These are phyloP conservation scores for Gypsophila paniculata DNA, from an alignment of 179 eudicot species.

Conservation along the genomic window DNA sequence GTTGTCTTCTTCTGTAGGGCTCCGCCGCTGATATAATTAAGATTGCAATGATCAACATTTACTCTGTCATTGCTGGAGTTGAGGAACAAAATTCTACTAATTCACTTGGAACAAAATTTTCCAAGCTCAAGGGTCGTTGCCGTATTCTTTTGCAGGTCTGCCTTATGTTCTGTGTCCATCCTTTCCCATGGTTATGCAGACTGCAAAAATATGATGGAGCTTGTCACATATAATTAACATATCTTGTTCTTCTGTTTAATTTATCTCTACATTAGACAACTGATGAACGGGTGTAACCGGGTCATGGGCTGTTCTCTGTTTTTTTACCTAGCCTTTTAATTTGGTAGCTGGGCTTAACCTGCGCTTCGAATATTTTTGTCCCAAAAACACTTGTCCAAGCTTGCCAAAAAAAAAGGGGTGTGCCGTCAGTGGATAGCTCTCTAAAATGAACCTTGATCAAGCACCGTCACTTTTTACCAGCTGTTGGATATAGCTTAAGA, in stretches of 20 bases:
- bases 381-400: not conserved
- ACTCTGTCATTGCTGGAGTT: conserved; percentile 54
- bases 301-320: no score
- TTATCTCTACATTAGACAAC: not conserved
- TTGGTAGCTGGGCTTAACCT: no score
- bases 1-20: conserved; percentile 42
- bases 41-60: conserved; percentile 80
- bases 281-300: no score
- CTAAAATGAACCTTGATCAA: not conserved
- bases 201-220: not conserved
- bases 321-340: no score
- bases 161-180: conserved; percentile 5
- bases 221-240: not conserved
- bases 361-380: not conserved
- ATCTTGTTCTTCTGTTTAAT: not conserved
- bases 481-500: conserved; percentile 2
- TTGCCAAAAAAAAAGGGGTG: not conserved
- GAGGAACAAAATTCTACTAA: conserved; percentile 30
- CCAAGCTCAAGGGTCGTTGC: conserved; percentile 75
- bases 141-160: conserved; percentile 84
- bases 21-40: conserved; percentile 97
- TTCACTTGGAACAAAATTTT: conserved; percentile 39
- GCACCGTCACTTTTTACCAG: not conserved
- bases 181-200: not conserved
- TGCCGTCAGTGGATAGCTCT: not conserved